Evolutionary conservation across 2,329 filamentous ascomycete species (phyloP).

Genomic region (Trichothecium sympodiale): DNA sequence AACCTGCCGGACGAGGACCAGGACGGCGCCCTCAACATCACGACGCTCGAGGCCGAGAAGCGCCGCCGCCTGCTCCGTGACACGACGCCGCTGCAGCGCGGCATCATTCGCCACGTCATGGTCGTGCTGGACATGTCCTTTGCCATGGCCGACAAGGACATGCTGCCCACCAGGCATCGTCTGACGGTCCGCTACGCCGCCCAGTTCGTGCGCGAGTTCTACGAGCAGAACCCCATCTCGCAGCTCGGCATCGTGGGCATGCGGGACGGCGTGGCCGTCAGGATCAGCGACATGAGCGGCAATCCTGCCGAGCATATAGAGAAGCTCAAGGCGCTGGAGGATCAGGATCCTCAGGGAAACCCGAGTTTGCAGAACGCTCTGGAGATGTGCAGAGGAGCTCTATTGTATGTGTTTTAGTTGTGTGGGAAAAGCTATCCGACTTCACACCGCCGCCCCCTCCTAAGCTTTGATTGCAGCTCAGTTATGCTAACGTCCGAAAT

Average conservation of each 20-base stretch:
- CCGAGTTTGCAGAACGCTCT: slow-evolving; percentile 87
- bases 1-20: slow-evolving; percentile 59
- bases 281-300: slow-evolving; percentile 81
- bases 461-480: too few species aligned
- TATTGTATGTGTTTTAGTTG: slow-evolving; percentile 51
- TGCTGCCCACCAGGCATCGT: slow-evolving; percentile 77
- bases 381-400: slow-evolving; percentile 82
- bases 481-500: slow-evolving; percentile 1
- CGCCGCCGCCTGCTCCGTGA: slow-evolving; percentile 73
- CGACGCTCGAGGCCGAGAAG: slow-evolving; percentile 74
- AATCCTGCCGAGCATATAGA: slow-evolving; percentile 84
- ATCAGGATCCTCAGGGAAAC: slow-evolving; percentile 59
- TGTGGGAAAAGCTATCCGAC: not conserved
- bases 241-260: slow-evolving; percentile 89
- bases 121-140: slow-evolving; percentile 85
- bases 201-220: slow-evolving; percentile 87
- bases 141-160: slow-evolving; percentile 90
- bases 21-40: slow-evolving; percentile 68
- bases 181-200: slow-evolving; percentile 73
- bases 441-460: too few species aligned
- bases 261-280: slow-evolving; percentile 78
- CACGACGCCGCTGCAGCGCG: slow-evolving; percentile 88
- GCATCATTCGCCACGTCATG: slow-evolving; percentile 93
- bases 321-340: slow-evolving; percentile 56
- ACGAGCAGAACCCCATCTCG: slow-evolving; percentile 97